Conservation (phyloP, 345 rosid species). For the Ceriops zippeliana region DNA sequence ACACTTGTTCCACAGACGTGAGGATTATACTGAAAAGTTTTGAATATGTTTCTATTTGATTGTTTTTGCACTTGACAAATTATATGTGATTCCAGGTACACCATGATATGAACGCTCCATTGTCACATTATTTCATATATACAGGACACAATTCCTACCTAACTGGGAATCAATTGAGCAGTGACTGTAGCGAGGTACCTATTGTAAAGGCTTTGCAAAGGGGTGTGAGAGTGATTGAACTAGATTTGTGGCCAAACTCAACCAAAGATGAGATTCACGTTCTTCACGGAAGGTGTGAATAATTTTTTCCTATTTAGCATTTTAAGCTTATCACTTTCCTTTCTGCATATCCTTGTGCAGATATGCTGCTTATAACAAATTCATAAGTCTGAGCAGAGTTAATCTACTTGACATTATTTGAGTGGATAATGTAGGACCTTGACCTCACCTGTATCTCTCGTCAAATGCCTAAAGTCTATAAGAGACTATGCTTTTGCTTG, state of each 20-base stretch:
- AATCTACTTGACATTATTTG: background rate
- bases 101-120: constrained; percentile 76
- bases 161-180: constrained; percentile 89
- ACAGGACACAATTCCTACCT: constrained; percentile 94
- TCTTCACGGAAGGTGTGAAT: constrained; percentile 76
- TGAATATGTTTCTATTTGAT: constrained; percentile 9
- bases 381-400: background rate
- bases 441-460: constrained; percentile 71
- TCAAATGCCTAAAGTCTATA: constrained; percentile 67
- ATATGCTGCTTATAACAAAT: background rate
- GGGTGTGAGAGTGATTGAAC: constrained; percentile 91
- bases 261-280: constrained; percentile 64
- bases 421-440: constrained; percentile 52
- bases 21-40: background rate
- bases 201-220: constrained; percentile 65
- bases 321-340: background rate
- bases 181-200: constrained; percentile 91
- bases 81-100: constrained; percentile 59
- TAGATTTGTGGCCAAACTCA: constrained; percentile 94
- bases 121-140: constrained; percentile 84
- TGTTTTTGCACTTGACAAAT: constrained; percentile 13
- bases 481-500: constrained; percentile 66
- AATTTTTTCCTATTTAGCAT: background rate
- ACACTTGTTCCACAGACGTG: no score
- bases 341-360: background rate